A percentile compares a stretch with the other conserved stretches of the same genome.
phyloP scores from a whole-genome alignment of 768 basidiomycete species.

The Lentinula guzmanii region DNA sequence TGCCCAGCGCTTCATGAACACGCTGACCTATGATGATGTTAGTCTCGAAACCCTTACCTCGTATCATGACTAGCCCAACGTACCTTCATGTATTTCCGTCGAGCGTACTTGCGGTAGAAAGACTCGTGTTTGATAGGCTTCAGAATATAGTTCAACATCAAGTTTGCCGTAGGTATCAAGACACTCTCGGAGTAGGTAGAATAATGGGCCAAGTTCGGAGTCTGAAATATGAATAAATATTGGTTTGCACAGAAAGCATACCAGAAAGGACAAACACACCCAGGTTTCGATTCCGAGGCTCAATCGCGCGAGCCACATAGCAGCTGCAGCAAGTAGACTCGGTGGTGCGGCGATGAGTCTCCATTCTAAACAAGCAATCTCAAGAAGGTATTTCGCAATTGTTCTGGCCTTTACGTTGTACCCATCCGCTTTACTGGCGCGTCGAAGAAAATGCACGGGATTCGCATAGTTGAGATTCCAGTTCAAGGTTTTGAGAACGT shows the following conservation, averaged over 20 bases:
- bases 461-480: conserved; percentile 87
- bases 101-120: conserved; percentile 86
- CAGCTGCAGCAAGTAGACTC: conserved; percentile 75
- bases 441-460: conserved; percentile 82
- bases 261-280: conserved; percentile 39
- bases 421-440: conserved; percentile 90
- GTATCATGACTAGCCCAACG: conserved; percentile 11
- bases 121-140: conserved; percentile 67
- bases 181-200: conserved; percentile 79
- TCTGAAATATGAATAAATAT: conserved; percentile 34
- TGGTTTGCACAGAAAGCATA: not conserved
- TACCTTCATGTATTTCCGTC: conserved; percentile 81
- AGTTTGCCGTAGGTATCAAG: conserved; percentile 72
- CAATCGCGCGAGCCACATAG: conserved; percentile 80
- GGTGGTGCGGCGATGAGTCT: conserved; percentile 70
- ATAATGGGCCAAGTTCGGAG: conserved; percentile 81
- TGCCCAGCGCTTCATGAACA: conserved; percentile 84
- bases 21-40: conserved; percentile 53
- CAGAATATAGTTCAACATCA: conserved; percentile 86
- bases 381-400: conserved; percentile 86
- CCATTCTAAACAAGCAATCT: conserved; percentile 80
- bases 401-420: conserved; percentile 84
- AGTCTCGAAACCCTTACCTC: not conserved
- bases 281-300: conserved; percentile 77
- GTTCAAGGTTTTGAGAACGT: conserved; percentile 78